Evolutionary conservation across 2,329 filamentous ascomycete genomes (phyloP).

Genomic region (Bipolaris gigantea): DNA sequence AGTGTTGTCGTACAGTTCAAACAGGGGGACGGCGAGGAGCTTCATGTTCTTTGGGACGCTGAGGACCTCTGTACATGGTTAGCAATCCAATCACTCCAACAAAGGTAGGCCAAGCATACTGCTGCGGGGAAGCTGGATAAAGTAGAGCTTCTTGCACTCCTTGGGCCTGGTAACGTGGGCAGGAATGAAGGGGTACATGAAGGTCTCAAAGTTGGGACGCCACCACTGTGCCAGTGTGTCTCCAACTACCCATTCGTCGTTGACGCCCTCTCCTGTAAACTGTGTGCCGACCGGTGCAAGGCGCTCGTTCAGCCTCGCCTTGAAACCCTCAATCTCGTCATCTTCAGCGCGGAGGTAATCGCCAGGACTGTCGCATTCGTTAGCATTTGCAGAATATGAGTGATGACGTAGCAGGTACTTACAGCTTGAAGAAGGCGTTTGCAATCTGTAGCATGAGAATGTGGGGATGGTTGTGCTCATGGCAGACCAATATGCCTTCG

Average conservation of each 20-base stretch:
- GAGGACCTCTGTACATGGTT: constrained; percentile 69
- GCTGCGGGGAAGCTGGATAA: constrained; percentile 88
- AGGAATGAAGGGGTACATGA: constrained; percentile 98
- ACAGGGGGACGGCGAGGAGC: constrained; percentile 90
- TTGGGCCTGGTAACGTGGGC: constrained; percentile 95
- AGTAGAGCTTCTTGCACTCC: constrained; percentile 99
- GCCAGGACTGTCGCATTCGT: constrained; percentile 62
- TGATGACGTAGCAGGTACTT: constrained; percentile 1
- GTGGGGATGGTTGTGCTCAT: constrained; percentile 98
- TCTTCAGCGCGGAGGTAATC: constrained; percentile 90
- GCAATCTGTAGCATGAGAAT: constrained; percentile 99
- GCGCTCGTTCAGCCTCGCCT: constrained; percentile 85
- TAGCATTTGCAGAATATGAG: constrained; percentile 2
- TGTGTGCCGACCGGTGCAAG: constrained; percentile 87
- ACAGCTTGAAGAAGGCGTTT: constrained; percentile 98
- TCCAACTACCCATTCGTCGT: constrained; percentile 91
- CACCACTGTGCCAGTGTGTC: constrained; percentile 98
- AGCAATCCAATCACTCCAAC: constrained; percentile 16
- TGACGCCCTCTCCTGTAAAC: constrained; percentile 80
- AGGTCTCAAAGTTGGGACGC: constrained; percentile 98
- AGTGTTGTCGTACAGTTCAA: constrained; percentile 98
- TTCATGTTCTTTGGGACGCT: constrained; percentile 99
- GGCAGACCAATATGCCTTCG: constrained; percentile 95
- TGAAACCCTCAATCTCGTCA: constrained; percentile 94
- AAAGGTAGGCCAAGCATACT: constrained; percentile 59